Evolutionary conservation across 495 filamentous ascomycete genomes (phyloP).

Genomic region (Aspergillus steynii): DNA sequence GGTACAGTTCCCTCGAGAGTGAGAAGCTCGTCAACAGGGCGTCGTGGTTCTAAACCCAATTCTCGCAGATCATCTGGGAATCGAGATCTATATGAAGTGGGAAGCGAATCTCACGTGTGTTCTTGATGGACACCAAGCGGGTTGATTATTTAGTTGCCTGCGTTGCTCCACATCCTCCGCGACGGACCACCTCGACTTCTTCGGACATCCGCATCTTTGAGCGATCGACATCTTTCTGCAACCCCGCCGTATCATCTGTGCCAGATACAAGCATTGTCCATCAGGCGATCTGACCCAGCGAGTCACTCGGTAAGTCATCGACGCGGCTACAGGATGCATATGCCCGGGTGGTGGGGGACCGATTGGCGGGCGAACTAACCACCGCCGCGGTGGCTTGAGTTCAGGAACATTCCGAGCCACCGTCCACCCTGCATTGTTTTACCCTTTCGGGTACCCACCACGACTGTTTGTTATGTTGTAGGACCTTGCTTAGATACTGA

Average conservation of each 20-base stretch:
- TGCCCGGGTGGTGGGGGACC: slow-evolving; percentile 8
- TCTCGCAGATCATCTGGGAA: background rate
- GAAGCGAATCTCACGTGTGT: slow-evolving; percentile 2
- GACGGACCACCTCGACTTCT: slow-evolving; percentile 1
- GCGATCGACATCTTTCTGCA: background rate
- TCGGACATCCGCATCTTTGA: background rate
- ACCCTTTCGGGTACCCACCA: slow-evolving; percentile 8
- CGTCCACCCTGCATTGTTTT: slow-evolving; percentile 24
- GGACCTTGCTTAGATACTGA: slow-evolving; percentile 10
- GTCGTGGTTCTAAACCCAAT: background rate
- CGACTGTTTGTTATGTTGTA: slow-evolving; percentile 17
- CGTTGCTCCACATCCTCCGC: slow-evolving; percentile 7
- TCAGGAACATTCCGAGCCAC: slow-evolving; percentile 20
- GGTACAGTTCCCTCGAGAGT: background rate
- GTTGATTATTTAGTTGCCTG: slow-evolving; percentile 7
- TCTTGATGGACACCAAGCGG: background rate
- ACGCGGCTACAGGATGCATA: slow-evolving; percentile 5
- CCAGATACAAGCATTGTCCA: slow-evolving; percentile 3
- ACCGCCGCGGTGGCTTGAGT: slow-evolving; percentile 2
- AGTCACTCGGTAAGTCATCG: slow-evolving; percentile 10
- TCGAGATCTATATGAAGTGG: background rate
- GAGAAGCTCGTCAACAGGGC: background rate
- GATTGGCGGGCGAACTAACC: slow-evolving; percentile 3
- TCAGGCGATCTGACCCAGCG: slow-evolving; percentile 12
- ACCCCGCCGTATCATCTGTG: background rate